These are phyloP conservation scores for Cymbidium sinense DNA, from an alignment of 106 monocot species.

Conservation along the genomic window DNA sequence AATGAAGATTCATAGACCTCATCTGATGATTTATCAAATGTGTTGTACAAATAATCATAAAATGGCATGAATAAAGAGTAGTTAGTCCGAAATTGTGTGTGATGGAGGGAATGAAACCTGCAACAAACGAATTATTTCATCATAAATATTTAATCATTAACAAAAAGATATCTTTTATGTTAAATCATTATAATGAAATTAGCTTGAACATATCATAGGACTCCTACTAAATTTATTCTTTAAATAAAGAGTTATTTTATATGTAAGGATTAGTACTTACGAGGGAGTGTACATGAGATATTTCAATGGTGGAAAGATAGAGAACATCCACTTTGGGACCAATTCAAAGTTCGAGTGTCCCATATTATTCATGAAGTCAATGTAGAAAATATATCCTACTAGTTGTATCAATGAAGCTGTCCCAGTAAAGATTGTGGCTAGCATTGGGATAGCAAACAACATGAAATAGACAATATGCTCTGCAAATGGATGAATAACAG, in stretches of 20 bases:
- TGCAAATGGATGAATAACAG: constrained; percentile 74
- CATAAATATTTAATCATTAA: neutral
- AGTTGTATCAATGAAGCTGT: constrained; percentile 30
- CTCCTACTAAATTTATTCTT: neutral
- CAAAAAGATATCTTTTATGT: neutral
- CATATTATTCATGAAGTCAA: constrained; percentile 90
- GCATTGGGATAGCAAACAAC: constrained; percentile 48
- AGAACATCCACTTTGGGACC: constrained; percentile 55
- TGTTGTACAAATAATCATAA: constrained; percentile 68
- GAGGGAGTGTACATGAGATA: constrained; percentile 91
- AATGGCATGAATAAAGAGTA: constrained; percentile 79
- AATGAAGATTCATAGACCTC: constrained; percentile 42
- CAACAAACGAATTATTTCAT: neutral
- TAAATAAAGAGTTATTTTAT: neutral
- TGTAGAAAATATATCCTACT: constrained; percentile 27
- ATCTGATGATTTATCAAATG: constrained; percentile 56
- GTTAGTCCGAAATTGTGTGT: constrained; percentile 75
- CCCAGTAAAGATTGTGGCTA: constrained; percentile 19
- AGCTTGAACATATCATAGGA: neutral
- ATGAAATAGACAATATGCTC: constrained; percentile 44
- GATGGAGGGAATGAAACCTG: constrained; percentile 78
- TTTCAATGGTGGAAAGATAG: constrained; percentile 64
- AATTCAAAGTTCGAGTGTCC: constrained; percentile 86
- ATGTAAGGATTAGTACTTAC: constrained; percentile 41
- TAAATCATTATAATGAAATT: neutral